These are phyloP conservation scores for Ramaria rubella DNA, from an alignment of 768 basidiomycete species.

Conservation along the genomic window DNA sequence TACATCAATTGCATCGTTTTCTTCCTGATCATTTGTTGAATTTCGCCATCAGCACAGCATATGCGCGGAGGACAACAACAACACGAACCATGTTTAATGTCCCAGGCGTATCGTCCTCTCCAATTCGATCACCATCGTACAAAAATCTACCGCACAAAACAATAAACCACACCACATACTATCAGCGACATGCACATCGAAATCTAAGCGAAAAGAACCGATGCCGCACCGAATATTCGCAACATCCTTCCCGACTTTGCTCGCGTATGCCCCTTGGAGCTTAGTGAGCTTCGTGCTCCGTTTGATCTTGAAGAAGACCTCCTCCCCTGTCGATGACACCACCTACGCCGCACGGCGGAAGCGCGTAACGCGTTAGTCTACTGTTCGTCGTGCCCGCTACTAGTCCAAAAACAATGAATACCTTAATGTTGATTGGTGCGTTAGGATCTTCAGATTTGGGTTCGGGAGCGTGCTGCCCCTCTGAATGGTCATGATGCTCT, in stretches of 20 bases:
- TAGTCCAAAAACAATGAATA: conserved; percentile 25
- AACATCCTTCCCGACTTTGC: conserved; percentile 88
- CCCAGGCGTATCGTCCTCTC: conserved; percentile 81
- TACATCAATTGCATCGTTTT: conserved; percentile 84
- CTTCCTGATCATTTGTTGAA: conserved; percentile 23
- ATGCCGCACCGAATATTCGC: conserved; percentile 71
- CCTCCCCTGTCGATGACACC: conserved; percentile 67
- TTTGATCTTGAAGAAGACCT: conserved; percentile 98
- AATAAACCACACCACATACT: background rate
- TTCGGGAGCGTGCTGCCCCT: conserved; percentile 34
- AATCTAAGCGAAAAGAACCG: background rate
- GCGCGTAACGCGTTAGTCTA: conserved; percentile 5
- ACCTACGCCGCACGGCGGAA: conserved; percentile 46
- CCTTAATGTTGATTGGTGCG: conserved; percentile 75
- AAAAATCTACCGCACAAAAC: conserved; percentile 56
- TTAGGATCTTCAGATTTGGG: conserved; percentile 52
- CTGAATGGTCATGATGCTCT: conserved; percentile 28
- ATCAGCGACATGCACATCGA: too few species aligned
- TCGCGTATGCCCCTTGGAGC: conserved; percentile 87
- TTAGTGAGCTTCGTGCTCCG: conserved; percentile 87
- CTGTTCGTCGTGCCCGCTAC: background rate
- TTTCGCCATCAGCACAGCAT: background rate
- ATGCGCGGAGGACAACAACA: background rate
- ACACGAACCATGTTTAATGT: conserved; percentile 74
- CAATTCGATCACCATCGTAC: conserved; percentile 84